Percentiles rank a stretch among this genome's conserved stretches.
Evolutionary conservation across 768 basidiomycete genomes (phyloP).

Genomic region (Naganishia kalamii): DNA sequence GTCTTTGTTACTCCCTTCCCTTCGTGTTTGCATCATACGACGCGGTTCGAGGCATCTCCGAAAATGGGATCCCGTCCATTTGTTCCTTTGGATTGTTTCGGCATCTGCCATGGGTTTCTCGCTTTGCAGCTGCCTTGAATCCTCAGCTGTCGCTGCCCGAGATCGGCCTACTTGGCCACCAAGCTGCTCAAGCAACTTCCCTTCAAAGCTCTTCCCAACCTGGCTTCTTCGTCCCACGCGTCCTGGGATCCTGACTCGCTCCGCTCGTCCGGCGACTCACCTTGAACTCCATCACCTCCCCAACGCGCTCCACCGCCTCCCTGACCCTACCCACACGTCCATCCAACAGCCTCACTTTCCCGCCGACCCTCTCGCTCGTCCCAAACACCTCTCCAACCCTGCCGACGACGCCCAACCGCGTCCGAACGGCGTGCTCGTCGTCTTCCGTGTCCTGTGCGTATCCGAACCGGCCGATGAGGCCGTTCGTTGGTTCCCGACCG

Average conservation of each 20-base stretch:
- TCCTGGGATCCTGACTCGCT: slow-evolving; percentile 1
- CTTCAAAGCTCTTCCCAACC: no score
- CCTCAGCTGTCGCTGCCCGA: no score
- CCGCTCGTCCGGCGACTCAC: slow-evolving; percentile 47
- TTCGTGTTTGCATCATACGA: no score
- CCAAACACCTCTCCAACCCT: slow-evolving; percentile 45
- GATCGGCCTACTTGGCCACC: no score
- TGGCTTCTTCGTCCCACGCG: no score
- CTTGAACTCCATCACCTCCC: slow-evolving; percentile 92
- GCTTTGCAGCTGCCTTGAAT: no score
- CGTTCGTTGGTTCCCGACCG: not conserved
- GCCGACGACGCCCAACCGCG: slow-evolving; percentile 37
- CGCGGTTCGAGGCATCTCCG: no score
- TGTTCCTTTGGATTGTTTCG: no score
- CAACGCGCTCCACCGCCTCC: slow-evolving; percentile 83
- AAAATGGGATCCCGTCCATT: no score
- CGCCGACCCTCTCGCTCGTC: slow-evolving; percentile 70
- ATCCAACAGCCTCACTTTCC: slow-evolving; percentile 78
- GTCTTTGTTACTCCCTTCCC: no score
- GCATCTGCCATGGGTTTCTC: no score
- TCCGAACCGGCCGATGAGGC: slow-evolving; percentile 40
- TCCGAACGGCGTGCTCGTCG: slow-evolving; percentile 22
- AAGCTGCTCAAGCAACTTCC: no score
- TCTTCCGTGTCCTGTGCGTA: slow-evolving; percentile 64
- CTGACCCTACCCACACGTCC: slow-evolving; percentile 86